Conservation (phyloP, 2,329 filamentous ascomycete species). For the Claviceps digitariae region DNA sequence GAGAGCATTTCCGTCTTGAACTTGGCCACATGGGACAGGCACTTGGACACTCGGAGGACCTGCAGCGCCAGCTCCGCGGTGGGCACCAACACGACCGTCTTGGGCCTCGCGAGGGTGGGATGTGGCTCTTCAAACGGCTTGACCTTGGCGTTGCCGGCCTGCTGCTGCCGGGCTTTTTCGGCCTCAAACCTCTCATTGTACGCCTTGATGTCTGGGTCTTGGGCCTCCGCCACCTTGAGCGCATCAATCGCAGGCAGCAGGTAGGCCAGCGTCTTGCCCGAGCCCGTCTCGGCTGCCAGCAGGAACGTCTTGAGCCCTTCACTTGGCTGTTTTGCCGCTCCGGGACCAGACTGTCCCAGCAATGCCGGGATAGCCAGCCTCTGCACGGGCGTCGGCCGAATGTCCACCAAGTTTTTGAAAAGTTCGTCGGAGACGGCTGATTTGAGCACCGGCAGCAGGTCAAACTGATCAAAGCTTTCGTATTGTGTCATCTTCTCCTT, state of each 20-base stretch:
- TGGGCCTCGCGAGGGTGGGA: conserved; percentile 64
- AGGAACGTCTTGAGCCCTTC: conserved; percentile 46
- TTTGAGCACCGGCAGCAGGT: conserved; percentile 57
- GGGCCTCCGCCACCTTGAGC: conserved; percentile 60
- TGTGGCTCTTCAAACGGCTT: conserved; percentile 57
- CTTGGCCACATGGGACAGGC: conserved; percentile 72
- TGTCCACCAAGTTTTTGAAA: conserved; percentile 58
- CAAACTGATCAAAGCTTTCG: conserved; percentile 70
- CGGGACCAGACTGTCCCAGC: conserved; percentile 37
- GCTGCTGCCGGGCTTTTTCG: conserved; percentile 42
- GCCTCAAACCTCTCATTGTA: conserved; percentile 42
- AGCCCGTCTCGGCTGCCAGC: conserved; percentile 89
- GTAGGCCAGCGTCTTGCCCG: conserved; percentile 92
- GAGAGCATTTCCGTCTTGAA: conserved; percentile 77
- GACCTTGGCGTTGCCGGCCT: conserved; percentile 38
- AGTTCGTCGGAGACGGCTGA: conserved; percentile 60
- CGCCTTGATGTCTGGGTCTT: conserved; percentile 43
- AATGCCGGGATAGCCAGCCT: conserved; percentile 75
- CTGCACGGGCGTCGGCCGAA: conserved; percentile 81
- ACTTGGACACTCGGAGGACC: conserved; percentile 68
- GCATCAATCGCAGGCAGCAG: conserved; percentile 74
- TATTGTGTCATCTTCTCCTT: conserved; percentile 48
- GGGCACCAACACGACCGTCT: conserved; percentile 76
- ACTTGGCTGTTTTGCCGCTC: conserved; percentile 17
- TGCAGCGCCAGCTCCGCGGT: conserved; percentile 86